Percentiles rank a stretch among this genome's conserved stretches.
Conservation (phyloP, 169 alveolate genomes). For the Plasmodium inui region DNA sequence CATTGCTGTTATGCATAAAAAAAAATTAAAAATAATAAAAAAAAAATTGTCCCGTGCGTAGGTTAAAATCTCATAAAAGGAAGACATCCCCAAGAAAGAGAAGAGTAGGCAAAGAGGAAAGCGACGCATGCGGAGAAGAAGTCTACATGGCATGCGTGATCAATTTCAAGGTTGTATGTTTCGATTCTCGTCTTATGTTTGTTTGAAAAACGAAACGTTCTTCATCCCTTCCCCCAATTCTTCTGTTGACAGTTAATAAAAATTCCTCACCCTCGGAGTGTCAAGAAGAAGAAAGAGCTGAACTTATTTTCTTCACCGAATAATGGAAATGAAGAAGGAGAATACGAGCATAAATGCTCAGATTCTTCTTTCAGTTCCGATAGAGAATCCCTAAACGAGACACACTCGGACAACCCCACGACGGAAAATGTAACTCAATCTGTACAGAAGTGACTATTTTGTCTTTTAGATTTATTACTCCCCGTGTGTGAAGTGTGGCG, state of each 20-base stretch:
- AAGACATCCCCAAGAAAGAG: constrained; percentile 56
- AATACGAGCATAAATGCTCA: constrained; percentile 31
- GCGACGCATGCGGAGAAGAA: background rate
- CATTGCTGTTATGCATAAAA: background rate
- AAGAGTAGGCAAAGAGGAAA: constrained; percentile 36
- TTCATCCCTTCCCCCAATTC: background rate
- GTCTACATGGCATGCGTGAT: background rate
- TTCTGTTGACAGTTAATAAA: constrained; percentile 39
- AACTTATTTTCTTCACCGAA: constrained; percentile 65
- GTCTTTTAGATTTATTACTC: background rate
- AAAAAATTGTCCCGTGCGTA: background rate
- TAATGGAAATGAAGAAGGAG: constrained; percentile 41
- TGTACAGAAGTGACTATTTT: background rate
- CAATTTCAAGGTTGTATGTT: background rate
- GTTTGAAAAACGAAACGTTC: background rate
- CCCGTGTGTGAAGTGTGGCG: background rate
- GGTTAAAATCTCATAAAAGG: constrained; percentile 43
- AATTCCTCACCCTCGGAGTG: constrained; percentile 12
- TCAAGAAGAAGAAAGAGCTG: constrained; percentile 47
- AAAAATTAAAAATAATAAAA: background rate
- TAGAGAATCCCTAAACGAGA: constrained; percentile 23
- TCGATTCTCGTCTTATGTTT: background rate
- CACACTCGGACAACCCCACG: constrained; percentile 22
- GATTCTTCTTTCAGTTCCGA: constrained; percentile 66
- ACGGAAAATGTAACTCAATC: constrained; percentile 14